Conservation (phyloP, 1,284 basidiomycete genomes). For the Cryptococcus amylolentus region DNA sequence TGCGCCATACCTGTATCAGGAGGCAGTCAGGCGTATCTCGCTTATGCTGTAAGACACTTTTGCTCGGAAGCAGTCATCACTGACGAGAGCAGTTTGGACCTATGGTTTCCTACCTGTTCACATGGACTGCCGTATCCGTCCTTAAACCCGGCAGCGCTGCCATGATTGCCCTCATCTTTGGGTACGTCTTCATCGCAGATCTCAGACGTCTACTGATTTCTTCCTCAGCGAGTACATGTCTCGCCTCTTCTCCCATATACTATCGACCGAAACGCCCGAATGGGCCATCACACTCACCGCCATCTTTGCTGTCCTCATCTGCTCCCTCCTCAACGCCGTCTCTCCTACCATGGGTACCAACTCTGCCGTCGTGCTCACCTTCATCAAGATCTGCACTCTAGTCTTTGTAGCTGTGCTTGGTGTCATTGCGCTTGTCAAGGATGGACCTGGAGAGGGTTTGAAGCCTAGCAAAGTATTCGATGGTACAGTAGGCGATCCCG, state of each 20-base stretch:
- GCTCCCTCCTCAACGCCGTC: slow-evolving; percentile 73
- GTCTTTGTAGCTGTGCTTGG: slow-evolving; percentile 51
- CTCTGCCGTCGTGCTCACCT: slow-evolving; percentile 78
- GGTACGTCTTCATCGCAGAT: slow-evolving; percentile 50
- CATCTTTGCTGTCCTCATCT: slow-evolving; percentile 63
- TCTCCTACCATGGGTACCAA: slow-evolving; percentile 75
- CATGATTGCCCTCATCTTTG: slow-evolving; percentile 57
- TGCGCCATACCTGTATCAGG: slow-evolving; percentile 61
- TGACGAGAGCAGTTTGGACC: slow-evolving; percentile 62
- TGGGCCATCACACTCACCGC: slow-evolving; percentile 94
- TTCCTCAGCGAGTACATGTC: slow-evolving; percentile 71
- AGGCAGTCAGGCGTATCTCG: slow-evolving; percentile 85
- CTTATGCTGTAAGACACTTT: slow-evolving; percentile 58
- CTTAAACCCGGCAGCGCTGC: slow-evolving; percentile 63
- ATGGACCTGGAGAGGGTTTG: slow-evolving; percentile 42
- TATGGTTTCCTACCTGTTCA: slow-evolving; percentile 76
- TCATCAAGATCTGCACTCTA: slow-evolving; percentile 62
- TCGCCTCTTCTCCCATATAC: slow-evolving; percentile 52
- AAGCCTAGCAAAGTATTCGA: slow-evolving; percentile 59
- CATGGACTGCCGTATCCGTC: slow-evolving; percentile 85
- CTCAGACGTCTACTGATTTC: neutral
- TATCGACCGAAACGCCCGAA: slow-evolving; percentile 63
- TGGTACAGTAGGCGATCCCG: slow-evolving; percentile 71
- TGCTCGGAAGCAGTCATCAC: neutral
- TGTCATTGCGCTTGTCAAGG: slow-evolving; percentile 39